Conservation (phyloP, 129 eudicot genomes). For the Artemisia annua region DNA sequence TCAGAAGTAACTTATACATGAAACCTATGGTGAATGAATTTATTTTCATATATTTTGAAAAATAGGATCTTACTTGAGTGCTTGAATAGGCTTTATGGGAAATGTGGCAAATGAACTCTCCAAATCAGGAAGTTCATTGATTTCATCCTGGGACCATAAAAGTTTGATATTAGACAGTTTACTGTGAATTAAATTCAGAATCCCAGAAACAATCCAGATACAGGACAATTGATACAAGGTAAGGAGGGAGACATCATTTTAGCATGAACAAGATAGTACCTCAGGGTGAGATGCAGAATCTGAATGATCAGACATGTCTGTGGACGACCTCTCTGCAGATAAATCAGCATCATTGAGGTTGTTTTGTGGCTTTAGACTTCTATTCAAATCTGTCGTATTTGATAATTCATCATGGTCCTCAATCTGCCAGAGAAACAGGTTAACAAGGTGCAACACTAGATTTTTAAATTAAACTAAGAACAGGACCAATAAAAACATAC, state of each 20-base stretch:
- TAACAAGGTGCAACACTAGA: constrained; percentile 11
- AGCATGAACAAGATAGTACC: constrained; percentile 40
- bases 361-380: constrained; percentile 41
- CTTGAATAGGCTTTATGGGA: constrained; percentile 91
- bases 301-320: constrained; percentile 46
- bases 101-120: constrained; percentile 80
- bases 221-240: background rate
- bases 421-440: constrained; percentile 50
- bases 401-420: constrained; percentile 63
- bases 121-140: constrained; percentile 58
- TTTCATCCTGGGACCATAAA: constrained; percentile 55
- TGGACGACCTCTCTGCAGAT: constrained; percentile 41
- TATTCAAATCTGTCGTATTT: constrained; percentile 42
- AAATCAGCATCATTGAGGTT: constrained; percentile 47
- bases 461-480: constrained; percentile 4
- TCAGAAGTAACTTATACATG: constrained; percentile 6
- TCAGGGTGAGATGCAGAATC: constrained; percentile 53
- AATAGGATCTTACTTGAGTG: constrained; percentile 70
- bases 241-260: background rate
- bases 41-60: background rate
- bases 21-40: background rate
- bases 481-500: constrained; percentile 41
- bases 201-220: background rate
- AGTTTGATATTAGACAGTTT: constrained; percentile 3
- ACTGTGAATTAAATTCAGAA: constrained; percentile 17